Percentiles rank a stretch among this genome's conserved stretches.
These are phyloP conservation scores for Pseudogymnoascus destructans DNA, from an alignment of 2,329 filamentous ascomycete genomes.

Conservation along the genomic window DNA sequence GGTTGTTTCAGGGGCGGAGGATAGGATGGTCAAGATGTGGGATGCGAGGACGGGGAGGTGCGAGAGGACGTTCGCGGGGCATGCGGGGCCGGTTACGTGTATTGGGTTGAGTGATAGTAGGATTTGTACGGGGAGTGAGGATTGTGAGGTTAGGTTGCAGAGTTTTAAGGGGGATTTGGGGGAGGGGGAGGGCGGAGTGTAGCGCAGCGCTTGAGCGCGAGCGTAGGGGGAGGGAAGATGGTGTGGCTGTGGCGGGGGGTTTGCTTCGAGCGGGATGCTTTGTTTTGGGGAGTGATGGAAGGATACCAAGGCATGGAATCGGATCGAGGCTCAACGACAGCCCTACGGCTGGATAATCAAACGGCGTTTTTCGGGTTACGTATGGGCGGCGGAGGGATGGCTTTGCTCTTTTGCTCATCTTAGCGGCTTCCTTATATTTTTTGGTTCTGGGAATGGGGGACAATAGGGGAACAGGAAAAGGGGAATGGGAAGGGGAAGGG, in stretches of 20 bases:
- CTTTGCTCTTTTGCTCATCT: neutral
- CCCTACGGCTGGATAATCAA: neutral
- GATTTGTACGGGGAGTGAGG: conserved; percentile 85
- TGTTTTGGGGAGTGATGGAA: neutral
- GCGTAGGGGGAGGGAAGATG: too few relatives aligned
- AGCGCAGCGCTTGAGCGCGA: too few relatives aligned
- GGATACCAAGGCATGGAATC: neutral
- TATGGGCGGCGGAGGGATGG: too few relatives aligned
- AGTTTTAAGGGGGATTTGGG: conserved; percentile 39
- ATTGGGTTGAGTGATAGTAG: conserved; percentile 80
- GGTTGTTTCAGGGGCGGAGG: conserved; percentile 79
- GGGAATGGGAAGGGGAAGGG: neutral
- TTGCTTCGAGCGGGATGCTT: too few relatives aligned
- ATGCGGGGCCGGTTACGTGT: conserved; percentile 83
- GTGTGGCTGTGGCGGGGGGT: neutral
- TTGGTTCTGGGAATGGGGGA: neutral
- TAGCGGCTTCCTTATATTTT: neutral
- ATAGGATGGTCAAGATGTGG: conserved; percentile 93
- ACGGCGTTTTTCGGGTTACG: neutral
- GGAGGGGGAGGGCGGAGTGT: neutral
- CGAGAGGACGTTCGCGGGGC: conserved; percentile 83
- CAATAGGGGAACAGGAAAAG: neutral
- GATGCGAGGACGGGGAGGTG: conserved; percentile 83
- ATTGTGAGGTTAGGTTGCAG: conserved; percentile 79
- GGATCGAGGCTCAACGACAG: neutral